Base-by-base conservation (phyloP, 768 basidiomycete genomes). In the Clavaria fumosa region DNA sequence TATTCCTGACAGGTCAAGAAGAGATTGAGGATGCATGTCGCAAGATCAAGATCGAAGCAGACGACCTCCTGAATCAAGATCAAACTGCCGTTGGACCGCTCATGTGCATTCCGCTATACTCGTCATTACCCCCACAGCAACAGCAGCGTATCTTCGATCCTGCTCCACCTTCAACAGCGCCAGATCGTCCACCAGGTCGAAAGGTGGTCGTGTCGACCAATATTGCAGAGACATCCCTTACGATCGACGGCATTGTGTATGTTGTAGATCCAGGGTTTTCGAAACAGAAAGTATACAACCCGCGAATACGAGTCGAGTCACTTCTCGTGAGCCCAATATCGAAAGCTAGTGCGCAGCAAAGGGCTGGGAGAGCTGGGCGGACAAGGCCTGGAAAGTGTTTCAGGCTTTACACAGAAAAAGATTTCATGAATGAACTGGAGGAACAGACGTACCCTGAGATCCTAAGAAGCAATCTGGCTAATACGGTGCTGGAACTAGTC, bases 241-340 rank as follows among this genome's bases (percentile, higher is more conserved):
- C 93, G 2, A 97, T 99, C 41, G 93, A 99, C 47, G 93, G 93
- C 15, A 96, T 99, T 49, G 91, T 99, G n/a, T 99, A 97, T 49
- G 93, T 96, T 40, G 90, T 96, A 32, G 93, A 96, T 51, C 88
- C 91, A 0, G 91, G 90, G 1, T 95, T 97, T 62, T 90, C 83
- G 23, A 93, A 99, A 59, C 93, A 96, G 59, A 96, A 93, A 53
- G 81, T 97, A 34, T 99, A 97, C 64, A 97, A 96, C 54, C 95
- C 93, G 0, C 72, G 93, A 21, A 95, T 96, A 42, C 78, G 93
- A 33, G 93, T 97, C 14, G 93, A 99, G 62, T 82, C 79, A 43
- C 62, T 99, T 38, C 62, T 96, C 12, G 91, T 97, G 31, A 79
- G 81, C 36, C 91, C 90, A 0, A 99, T 97, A 48, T 93, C 88